These are phyloP conservation scores for Eucalyptus fibrosa DNA, from an alignment of 345 rosid genomes.

Conservation along the genomic window DNA sequence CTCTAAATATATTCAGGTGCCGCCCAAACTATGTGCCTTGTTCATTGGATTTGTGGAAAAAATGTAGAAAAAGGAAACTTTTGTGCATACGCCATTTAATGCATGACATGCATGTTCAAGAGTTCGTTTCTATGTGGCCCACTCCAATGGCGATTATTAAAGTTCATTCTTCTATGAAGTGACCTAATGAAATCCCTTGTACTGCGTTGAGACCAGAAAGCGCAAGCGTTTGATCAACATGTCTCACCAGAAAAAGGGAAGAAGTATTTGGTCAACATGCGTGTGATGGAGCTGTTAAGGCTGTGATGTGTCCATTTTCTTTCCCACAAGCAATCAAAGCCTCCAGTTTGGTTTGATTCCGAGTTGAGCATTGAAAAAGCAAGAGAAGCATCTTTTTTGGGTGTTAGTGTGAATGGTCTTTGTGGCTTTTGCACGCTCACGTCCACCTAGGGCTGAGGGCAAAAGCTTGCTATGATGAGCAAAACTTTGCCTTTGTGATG, in stretches of 20 bases:
- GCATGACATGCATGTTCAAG: not conserved
- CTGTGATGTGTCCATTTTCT: not conserved
- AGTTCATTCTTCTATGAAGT: not conserved
- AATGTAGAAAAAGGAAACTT: not conserved
- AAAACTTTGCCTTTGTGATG: not conserved
- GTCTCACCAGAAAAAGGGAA: not conserved
- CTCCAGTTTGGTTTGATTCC: not conserved
- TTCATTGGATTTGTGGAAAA: not conserved
- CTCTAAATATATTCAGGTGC: not conserved
- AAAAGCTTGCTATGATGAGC: not conserved
- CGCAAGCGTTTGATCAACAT: not conserved
- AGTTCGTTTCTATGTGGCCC: not conserved
- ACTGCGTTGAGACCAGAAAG: not conserved
- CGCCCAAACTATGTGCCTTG: not conserved
- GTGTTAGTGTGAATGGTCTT: not conserved
- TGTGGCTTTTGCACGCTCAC: not conserved
- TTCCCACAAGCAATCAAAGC: not conserved
- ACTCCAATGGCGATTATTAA: not conserved
- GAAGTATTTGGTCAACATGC: not conserved
- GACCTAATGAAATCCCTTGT: not conserved
- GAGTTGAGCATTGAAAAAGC: not conserved
- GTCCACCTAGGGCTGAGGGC: not conserved
- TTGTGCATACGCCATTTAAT: not conserved
- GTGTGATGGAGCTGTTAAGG: not conserved
- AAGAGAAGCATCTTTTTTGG: not conserved